A percentile compares a stretch with the other conserved stretches of the same genome.
Conservation (phyloP, 2,329 filamentous ascomycete genomes). For the Aspergillus pseudotamarii region DNA sequence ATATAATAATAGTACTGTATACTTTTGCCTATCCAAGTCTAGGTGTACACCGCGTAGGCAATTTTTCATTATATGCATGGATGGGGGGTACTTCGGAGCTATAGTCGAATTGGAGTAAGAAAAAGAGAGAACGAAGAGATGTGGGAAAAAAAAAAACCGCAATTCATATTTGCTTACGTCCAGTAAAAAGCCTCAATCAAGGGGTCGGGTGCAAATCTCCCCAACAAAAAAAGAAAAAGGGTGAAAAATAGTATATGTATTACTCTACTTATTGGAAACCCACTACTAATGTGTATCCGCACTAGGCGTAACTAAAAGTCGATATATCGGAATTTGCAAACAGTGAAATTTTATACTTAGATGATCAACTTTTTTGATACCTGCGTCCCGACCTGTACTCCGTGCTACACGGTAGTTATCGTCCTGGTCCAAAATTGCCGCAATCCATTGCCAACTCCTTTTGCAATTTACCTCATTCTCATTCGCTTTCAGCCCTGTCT, state of each 20-base stretch:
- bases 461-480: slow-evolving; percentile 3
- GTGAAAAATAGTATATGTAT: neutral
- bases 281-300: slow-evolving; percentile 2
- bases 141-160: neutral
- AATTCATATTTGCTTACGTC: slow-evolving; percentile 1
- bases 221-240: slow-evolving; percentile 6
- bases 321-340: slow-evolving; percentile 4
- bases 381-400: slow-evolving; percentile 13
- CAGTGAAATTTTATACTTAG: neutral
- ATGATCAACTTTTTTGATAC: neutral
- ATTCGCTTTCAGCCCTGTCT: slow-evolving; percentile 8
- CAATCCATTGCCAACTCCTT: slow-evolving; percentile 10
- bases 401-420: slow-evolving; percentile 25
- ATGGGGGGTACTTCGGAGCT: neutral
- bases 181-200: neutral
- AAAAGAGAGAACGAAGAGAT: neutral
- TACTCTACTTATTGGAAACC: neutral
- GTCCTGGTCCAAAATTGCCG: slow-evolving; percentile 25
- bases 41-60: neutral
- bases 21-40: neutral
- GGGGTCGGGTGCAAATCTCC: neutral
- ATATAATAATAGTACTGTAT: neutral
- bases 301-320: neutral
- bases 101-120: neutral
- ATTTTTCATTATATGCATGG: neutral